Percentiles rank a stretch among this genome's conserved stretches.
Evolutionary conservation across 345 rosid genomes (phyloP).

Genomic region (Moringa oleifera): DNA sequence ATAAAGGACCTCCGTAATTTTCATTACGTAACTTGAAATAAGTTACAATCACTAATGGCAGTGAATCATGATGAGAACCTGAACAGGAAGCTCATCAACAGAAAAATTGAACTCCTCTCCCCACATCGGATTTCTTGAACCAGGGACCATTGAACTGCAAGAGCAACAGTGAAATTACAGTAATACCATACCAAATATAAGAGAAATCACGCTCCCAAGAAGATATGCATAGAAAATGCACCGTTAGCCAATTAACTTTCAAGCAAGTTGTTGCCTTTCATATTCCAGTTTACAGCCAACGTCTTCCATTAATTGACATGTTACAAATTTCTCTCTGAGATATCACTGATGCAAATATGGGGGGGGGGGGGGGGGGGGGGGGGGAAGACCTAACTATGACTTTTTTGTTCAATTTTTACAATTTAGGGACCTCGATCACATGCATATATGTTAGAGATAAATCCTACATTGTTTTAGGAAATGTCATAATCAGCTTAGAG

Average conservation of each 20-base stretch:
- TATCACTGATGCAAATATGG: too few species aligned
- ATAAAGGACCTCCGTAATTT: background rate
- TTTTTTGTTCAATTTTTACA: too few species aligned
- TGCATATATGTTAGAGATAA: too few species aligned
- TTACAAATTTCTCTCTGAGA: too few species aligned
- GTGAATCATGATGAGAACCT: conserved; percentile 42
- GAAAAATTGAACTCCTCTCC: conserved; percentile 96
- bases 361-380: too few species aligned
- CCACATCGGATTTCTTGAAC: conserved; percentile 99
- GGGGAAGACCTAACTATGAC: too few species aligned
- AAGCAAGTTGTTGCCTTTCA: background rate
- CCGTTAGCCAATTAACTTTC: background rate
- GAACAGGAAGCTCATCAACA: conserved; percentile 80
- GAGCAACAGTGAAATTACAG: conserved; percentile 14
- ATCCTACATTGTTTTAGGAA: too few species aligned
- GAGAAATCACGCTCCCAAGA: background rate
- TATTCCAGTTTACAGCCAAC: background rate
- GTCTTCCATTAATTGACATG: too few species aligned
- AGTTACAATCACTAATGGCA: background rate
- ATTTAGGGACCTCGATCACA: too few species aligned
- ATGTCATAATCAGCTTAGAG: too few species aligned
- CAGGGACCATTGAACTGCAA: conserved; percentile 93
- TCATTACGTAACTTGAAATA: background rate
- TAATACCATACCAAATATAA: too few species aligned
- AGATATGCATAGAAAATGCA: background rate